Conservation (phyloP, 345 rosid genomes). For the Laguncularia racemosa region DNA sequence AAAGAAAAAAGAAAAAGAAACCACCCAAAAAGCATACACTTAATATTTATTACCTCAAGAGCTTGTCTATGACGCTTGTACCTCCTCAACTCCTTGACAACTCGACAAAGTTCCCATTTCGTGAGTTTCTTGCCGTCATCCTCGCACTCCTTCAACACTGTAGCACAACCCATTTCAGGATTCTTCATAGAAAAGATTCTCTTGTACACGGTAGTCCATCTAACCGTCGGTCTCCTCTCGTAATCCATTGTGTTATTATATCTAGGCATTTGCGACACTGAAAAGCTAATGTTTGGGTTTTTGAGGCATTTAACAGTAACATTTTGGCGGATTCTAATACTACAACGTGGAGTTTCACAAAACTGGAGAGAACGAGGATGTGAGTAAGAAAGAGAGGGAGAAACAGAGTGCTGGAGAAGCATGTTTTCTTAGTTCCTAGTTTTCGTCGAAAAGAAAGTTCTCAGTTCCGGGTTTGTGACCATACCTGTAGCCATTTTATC, state of each 20-base stretch:
- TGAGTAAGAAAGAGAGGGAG: no score
- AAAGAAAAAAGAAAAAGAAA: no score
- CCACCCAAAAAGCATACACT: no score
- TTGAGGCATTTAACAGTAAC: no score
- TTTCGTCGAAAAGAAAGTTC: no score
- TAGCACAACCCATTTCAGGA: slow-evolving; percentile 65
- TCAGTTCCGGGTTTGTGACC: no score
- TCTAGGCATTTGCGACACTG: slow-evolving; percentile 54
- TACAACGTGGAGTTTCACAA: no score
- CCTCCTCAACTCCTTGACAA: slow-evolving; percentile 87
- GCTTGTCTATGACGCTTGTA: slow-evolving; percentile 63
- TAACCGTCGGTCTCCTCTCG: slow-evolving; percentile 63
- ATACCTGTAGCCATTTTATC: no score
- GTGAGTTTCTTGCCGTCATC: slow-evolving; percentile 55
- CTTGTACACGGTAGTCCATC: slow-evolving; percentile 71
- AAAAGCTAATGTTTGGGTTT: slow-evolving; percentile 19
- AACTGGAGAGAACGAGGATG: no score
- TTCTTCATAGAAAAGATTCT: slow-evolving; percentile 66
- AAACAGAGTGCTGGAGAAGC: no score
- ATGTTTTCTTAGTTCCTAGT: no score
- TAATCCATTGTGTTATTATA: slow-evolving; percentile 72
- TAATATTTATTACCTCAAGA: slow-evolving; percentile 48
- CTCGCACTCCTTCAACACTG: slow-evolving; percentile 67
- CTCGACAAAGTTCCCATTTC: slow-evolving; percentile 87
- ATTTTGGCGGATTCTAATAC: no score